These are phyloP conservation scores for Sporothrix sp. DNA, from an alignment of 2,329 filamentous ascomycete genomes.

Conservation along the genomic window DNA sequence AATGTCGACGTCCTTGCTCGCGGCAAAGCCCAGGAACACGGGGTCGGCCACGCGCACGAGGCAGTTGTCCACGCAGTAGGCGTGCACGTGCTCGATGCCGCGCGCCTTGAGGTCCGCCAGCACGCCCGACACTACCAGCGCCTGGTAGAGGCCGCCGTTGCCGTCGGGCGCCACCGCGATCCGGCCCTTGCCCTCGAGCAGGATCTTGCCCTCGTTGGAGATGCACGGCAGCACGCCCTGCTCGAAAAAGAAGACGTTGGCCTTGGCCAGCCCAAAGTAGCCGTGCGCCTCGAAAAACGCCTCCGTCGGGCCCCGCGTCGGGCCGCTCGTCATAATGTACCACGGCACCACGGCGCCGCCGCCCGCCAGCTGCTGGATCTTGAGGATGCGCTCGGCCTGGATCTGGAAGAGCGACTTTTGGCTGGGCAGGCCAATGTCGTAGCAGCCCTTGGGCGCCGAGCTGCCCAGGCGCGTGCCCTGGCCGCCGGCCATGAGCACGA, in stretches of 20 bases:
- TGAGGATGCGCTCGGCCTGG: constrained; percentile 86
- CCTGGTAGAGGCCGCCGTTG: constrained; percentile 94
- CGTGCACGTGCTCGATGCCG: constrained; percentile 88
- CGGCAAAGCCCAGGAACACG: constrained; percentile 87
- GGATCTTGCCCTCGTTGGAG: constrained; percentile 93
- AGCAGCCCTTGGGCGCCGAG: constrained; percentile 94
- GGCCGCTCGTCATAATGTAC: constrained; percentile 99
- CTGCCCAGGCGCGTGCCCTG: constrained; percentile 92
- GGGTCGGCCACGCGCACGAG: constrained; percentile 98
- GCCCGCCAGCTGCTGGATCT: constrained; percentile 67
- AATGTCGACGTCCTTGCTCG: constrained; percentile 81
- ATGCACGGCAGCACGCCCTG: constrained; percentile 95
- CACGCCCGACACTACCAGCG: constrained; percentile 68
- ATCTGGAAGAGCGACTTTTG: constrained; percentile 95
- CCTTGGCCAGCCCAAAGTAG: constrained; percentile 80
- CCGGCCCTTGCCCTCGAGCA: constrained; percentile 82
- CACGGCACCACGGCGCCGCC: constrained; percentile 61
- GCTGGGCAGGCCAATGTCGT: constrained; percentile 87
- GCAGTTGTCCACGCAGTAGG: constrained; percentile 98
- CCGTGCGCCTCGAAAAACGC: constrained; percentile 81
- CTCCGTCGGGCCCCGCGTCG: constrained; percentile 85
- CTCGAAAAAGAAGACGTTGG: constrained; percentile 89
- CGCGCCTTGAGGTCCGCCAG: constrained; percentile 81
- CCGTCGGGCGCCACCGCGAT: constrained; percentile 93
- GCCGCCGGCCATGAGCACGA: constrained; percentile 94